Evolutionary conservation across 1,284 basidiomycete genomes (phyloP), one percentile per base, ranked within the genome.

Genomic region (Thelephora terrestris): DNA sequence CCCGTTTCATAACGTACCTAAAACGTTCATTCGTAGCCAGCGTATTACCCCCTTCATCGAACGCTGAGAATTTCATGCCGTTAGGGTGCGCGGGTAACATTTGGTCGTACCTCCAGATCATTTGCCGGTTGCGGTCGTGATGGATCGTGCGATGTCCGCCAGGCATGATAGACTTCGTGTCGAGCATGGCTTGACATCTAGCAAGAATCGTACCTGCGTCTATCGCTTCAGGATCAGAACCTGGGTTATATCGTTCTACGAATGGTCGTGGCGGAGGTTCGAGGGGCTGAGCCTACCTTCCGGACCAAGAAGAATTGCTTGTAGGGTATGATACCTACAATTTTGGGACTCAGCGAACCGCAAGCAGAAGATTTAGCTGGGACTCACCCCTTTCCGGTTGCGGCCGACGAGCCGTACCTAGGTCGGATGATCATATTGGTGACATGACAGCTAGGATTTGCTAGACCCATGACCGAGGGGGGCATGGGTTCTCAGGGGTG

Each of bases 1-100:
- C 35, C 21, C 16, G 21, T 17, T 35, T 4, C 6, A 29, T 21
- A 18, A 50, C 53, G 43, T 55, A 77, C 77, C 77, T 81, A 60
- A 91, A 98, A 61, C 95, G 97, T 61, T 94, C 90, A 59, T 98
- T 98, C 12, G 90, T 95, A 0, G 94, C 94, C 47, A 98, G 71
- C 55, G 98, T 69, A 57, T 91, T 81, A 0, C 95, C 94, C 10
- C 85, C 71, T 39, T 75, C 71, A 51, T 78, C 82, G 58, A 93
- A 98, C 16, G 83, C 88, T 43, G 85, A 86, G 64, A 98, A 95
- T 4, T 91, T 76, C 78, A 97, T 92, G 24, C 93, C 93, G 60
- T 93, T 93, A 0, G 91, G 86, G 61, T 88, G 85, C 0, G 83
- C 85, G 62, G 81, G 82, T 23, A 88, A 73, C 18, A 87, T 82